Evolutionary conservation across 2,329 filamentous ascomycete species (phyloP).

Genomic region (Stagonosporopsis tanaceti): DNA sequence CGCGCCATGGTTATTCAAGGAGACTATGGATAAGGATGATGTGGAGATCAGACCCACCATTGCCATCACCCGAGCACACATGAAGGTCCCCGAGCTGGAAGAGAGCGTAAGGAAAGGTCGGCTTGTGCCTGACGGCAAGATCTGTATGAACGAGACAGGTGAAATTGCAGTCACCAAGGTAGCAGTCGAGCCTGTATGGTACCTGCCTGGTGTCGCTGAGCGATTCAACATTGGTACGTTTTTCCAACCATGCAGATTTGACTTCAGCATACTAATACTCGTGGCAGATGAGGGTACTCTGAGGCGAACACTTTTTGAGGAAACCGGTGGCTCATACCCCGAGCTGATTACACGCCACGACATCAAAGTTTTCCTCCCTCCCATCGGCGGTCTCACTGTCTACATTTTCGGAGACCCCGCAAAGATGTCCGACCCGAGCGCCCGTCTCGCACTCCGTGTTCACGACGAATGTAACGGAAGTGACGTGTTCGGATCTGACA

Average conservation of each 20-base stretch:
- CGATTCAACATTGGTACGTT: conserved; percentile 83
- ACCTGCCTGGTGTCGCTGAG: conserved; percentile 73
- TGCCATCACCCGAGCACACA: conserved; percentile 89
- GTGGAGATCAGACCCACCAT: conserved; percentile 90
- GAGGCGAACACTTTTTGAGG: conserved; percentile 87
- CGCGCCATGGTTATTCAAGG: conserved; percentile 81
- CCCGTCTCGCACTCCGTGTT: conserved; percentile 81
- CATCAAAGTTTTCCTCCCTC: conserved; percentile 94
- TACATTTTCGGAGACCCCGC: conserved; percentile 97
- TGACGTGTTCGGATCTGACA: conserved; percentile 97
- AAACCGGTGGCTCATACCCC: conserved; percentile 94
- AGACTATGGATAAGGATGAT: conserved; percentile 78
- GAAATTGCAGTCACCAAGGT: conserved; percentile 96
- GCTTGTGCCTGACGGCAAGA: conserved; percentile 82
- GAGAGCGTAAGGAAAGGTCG: conserved; percentile 83
- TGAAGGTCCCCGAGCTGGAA: conserved; percentile 95
- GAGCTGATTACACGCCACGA: conserved; percentile 94
- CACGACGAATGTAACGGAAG: conserved; percentile 94
- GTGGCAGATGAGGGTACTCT: conserved; percentile 79
- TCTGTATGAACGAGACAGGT: conserved; percentile 84
- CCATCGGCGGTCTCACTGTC: conserved; percentile 93
- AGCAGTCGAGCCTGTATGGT: conserved; percentile 86
- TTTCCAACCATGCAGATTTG: not conserved
- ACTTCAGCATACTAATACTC: conserved; percentile 35
- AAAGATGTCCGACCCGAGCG: conserved; percentile 88